Base-by-base conservation (phyloP, 176 grass and related monocot species). In the Hyparrhenia diplandra region DNA sequence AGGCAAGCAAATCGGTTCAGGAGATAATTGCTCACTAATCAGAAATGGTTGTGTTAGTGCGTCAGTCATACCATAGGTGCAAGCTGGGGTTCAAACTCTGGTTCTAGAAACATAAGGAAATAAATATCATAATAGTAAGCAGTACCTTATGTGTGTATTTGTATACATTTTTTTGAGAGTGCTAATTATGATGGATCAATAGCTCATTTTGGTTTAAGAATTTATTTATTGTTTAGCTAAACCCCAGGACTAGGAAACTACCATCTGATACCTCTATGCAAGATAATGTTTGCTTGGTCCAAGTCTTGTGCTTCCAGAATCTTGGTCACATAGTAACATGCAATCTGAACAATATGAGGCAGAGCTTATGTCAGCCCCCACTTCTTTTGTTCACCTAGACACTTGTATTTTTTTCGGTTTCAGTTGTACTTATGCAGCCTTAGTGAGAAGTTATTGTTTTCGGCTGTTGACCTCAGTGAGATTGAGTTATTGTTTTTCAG, bases 401-500 rank as follows among this genome's bases (percentile, higher is more conserved):
- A 37, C 35, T 45, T 77, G 8, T 13, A 13, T 6, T 81, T 32
- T n/a, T 52, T 89, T 82, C 36, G 0, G 68, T 82, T 85, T 82
- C 27, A 81, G 59, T 36, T 75, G 13, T 70, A 59, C n/a, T 58
- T 58, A 2, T 58, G 55, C 24, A 59, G 10, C 55, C n/a, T 59
- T 25, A 59, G n/a, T 59, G 55, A 5, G 10, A 25, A 59, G n/a
- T 59, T 59, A 59, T 12, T 58, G n/a, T 58, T 58, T 58, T 58
- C 54, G 24, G 54, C 8, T 58, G 54, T 58, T 24, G 54, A 14
- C 45, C 34, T 60, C 3, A 70, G 71, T 85, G 11, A 68, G 18
- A 57, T 28, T 65, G 34, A 49, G 23, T 27, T 84, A 52, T 84
- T 85, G 14, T 8, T 78, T 62, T 91, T 87, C 93, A 99, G 97